These are phyloP conservation scores for Trichosporon faecale DNA, from an alignment of 1,284 basidiomycete genomes.

Conservation along the genomic window DNA sequence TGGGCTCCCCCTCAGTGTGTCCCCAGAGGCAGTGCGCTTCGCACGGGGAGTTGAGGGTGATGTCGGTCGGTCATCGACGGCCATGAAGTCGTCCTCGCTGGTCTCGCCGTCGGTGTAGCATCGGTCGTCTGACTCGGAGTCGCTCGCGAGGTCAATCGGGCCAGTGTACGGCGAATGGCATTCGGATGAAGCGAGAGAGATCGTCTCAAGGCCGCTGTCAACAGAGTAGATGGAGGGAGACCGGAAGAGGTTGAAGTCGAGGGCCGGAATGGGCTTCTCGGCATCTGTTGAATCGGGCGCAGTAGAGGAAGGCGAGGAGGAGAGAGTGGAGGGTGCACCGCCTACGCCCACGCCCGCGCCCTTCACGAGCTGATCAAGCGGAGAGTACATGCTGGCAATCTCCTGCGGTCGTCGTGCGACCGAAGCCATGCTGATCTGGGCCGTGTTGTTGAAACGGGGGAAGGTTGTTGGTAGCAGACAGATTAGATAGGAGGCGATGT, in stretches of 20 bases:
- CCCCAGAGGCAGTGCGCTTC: constrained; percentile 10
- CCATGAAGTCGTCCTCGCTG: constrained; percentile 12
- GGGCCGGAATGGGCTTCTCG: constrained; percentile 32
- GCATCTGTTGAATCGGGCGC: constrained; percentile 11
- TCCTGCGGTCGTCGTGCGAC: constrained; percentile 9
- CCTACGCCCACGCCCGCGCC: constrained; percentile 12
- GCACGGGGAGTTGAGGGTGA: constrained; percentile 19
- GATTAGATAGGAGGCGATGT: neutral
- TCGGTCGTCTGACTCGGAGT: neutral
- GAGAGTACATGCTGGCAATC: constrained; percentile 15
- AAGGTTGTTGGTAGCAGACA: neutral
- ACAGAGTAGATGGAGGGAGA: constrained; percentile 41
- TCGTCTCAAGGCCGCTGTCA: constrained; percentile 24
- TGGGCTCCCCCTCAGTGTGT: neutral
- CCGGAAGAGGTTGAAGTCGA: constrained; percentile 47
- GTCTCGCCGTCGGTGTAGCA: constrained; percentile 14
- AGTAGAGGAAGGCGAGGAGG: neutral
- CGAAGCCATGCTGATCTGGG: constrained; percentile 6
- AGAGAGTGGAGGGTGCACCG: neutral
- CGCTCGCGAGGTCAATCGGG: neutral
- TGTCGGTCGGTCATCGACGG: neutral
- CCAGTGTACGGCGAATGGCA: neutral
- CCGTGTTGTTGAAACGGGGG: constrained; percentile 5
- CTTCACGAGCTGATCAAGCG: constrained; percentile 26
- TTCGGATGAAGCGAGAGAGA: constrained; percentile 10